Conservation (phyloP, 2,329 filamentous ascomycete species). For the Trichoderma semiorbis region DNA sequence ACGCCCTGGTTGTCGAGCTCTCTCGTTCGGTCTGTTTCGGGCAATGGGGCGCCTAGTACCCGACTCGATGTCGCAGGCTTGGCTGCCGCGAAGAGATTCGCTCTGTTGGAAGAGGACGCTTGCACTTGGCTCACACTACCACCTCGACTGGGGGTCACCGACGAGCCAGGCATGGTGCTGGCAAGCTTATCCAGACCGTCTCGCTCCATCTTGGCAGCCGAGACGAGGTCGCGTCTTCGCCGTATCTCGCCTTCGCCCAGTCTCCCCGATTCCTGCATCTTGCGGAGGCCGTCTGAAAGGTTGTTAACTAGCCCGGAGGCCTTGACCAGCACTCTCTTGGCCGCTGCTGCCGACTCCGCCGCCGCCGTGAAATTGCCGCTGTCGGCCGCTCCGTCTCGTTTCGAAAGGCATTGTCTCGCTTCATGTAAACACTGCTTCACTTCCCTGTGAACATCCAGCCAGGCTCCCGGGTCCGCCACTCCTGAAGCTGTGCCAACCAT, state of each 20-base stretch:
- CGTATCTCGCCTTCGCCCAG: constrained; percentile 73
- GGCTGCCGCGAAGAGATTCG: constrained; percentile 42
- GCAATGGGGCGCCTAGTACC: constrained; percentile 67
- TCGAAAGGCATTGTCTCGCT: constrained; percentile 65
- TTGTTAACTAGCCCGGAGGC: constrained; percentile 61
- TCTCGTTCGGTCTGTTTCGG: constrained; percentile 72
- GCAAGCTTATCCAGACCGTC: constrained; percentile 73
- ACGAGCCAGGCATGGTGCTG: constrained; percentile 46
- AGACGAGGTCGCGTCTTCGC: constrained; percentile 66
- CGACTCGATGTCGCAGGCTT: constrained; percentile 50
- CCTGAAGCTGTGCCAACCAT: constrained; percentile 39
- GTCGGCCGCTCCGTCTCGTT: constrained; percentile 54
- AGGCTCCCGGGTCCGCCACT: constrained; percentile 61
- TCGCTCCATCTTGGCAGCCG: constrained; percentile 66
- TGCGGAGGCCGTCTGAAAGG: constrained; percentile 62
- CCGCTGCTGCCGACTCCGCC: constrained; percentile 65
- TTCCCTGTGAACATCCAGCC: constrained; percentile 73
- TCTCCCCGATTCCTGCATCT: constrained; percentile 51
- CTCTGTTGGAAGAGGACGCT: constrained; percentile 47
- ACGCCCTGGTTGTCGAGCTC: constrained; percentile 75
- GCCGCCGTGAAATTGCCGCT: constrained; percentile 41
- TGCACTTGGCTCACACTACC: constrained; percentile 47
- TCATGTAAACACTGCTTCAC: constrained; percentile 63
- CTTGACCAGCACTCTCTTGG: constrained; percentile 69
- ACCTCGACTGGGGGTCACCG: constrained; percentile 30